Base-by-base conservation (phyloP, 176 grass and related monocot genomes). In the Aegilops umbellulata region DNA sequence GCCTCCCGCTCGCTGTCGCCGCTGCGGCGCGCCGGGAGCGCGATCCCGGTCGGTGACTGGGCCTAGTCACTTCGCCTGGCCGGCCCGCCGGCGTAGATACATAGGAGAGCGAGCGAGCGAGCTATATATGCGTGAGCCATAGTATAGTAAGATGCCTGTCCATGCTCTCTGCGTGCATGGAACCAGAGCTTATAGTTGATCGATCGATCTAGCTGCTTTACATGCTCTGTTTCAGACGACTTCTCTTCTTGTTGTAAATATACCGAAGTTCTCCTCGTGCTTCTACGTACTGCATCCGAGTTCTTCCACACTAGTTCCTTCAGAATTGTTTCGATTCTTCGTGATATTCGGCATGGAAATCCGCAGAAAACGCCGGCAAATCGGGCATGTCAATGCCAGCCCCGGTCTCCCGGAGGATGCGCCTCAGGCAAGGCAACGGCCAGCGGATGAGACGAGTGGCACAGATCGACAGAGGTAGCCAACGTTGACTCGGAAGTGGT, bases 1-100 rank as follows among this genome's bases (percentile, higher is more conserved):
- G 73, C 68, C 27, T 80, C 87, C 8, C 85, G 85, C 81, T 92
- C 89, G 0, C 87, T 78, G 4, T 92, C 91, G 26, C 91, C 87
- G 80, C 88, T 92, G 49, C 87, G 87, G 0, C 89, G 89, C 12
- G 82, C 86, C 74, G 82, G 94, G 55, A 63, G 19, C 63, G 80
- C 78, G 17, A 89, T 90, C 78, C 14, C 86, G 0, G 83, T 86
- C 15, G 39, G 68, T 0, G 49, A 90, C 61, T 57, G 86, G 84
- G 60, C 4, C 42, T 31, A 22, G 22, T 47, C 14, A 0, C n/a
- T 6, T 16, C 27, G 65, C 22, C 35, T 25, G n/a, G 20, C 39
- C n/a, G 71, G 77, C n/a, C 30, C 0, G 53, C 0, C 27, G 31
- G 15, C 69, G 78, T 85, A 63, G 17, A 55, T 75, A 83, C 4